Evolutionary conservation across 2,329 filamentous ascomycete genomes (phyloP).

Genomic region (Aspergillus caelatus): DNA sequence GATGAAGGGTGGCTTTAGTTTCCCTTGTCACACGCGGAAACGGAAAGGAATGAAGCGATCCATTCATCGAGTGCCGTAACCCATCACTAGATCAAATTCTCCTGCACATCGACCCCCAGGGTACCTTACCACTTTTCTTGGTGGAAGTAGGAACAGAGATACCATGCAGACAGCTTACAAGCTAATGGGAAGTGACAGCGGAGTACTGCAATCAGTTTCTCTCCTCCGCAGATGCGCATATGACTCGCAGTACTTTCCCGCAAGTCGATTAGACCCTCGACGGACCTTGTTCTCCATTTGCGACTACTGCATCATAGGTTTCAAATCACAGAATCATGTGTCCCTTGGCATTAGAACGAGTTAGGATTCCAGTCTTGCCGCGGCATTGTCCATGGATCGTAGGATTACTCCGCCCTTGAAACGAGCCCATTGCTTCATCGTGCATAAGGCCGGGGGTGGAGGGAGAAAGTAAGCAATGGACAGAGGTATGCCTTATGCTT

Average conservation of each 20-base stretch:
- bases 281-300: neutral
- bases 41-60: slow-evolving; percentile 1
- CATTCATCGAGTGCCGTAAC: neutral
- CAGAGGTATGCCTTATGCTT: slow-evolving; percentile 1
- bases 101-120: slow-evolving; percentile 2
- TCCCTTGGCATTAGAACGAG: neutral
- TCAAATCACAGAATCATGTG: slow-evolving; percentile 6
- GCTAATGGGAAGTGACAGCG: neutral
- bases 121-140: neutral
- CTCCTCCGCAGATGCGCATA: neutral
- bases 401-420: slow-evolving; percentile 6
- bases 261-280: neutral
- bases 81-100: slow-evolving; percentile 1
- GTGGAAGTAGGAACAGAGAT: slow-evolving; percentile 8
- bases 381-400: slow-evolving; percentile 1
- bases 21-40: slow-evolving; percentile 1
- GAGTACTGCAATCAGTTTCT: neutral
- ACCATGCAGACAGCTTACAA: slow-evolving; percentile 3
- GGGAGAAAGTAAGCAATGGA: slow-evolving; percentile 5
- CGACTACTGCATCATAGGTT: slow-evolving; percentile 2
- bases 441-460: slow-evolving; percentile 8
- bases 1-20: neutral
- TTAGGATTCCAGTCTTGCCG: neutral
- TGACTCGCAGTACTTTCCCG: slow-evolving; percentile 18
- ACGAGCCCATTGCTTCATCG: slow-evolving; percentile 4